Base-by-base conservation (phyloP, 495 filamentous ascomycete species). In the Durotheca rogersii region DNA sequence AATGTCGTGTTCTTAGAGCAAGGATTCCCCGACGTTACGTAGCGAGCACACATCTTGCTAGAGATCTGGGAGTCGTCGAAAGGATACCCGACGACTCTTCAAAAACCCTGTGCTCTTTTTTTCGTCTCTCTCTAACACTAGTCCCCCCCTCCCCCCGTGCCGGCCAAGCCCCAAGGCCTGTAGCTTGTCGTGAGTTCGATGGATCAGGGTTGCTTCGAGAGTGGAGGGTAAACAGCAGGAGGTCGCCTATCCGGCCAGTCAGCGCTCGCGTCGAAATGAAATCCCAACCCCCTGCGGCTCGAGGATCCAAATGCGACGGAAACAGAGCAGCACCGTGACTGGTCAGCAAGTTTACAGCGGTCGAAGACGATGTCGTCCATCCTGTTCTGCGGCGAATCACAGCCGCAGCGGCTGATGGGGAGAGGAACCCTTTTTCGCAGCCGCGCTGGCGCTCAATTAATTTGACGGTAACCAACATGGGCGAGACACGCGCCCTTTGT, bases 381-480 rank as follows among this genome's bases (percentile, higher is more conserved):
- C 23, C 9, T 9, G 9, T 27, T 27, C 23, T 15, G 42, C 20
- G 29, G 17, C 47, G 36, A 53, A 41, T 53, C 44, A 50, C 18
- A 50, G 14, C 29, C 16, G 39, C 38, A 49, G 48, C 38, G 41
- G 42, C 27, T 51, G 17, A 27, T 7, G 38, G 12, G 37, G 46
- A n/a, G 45, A 3, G 56, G 50, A 50, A 12, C 50, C 41, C 34
- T 23, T 32, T 25, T 4, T 23, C 47, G 41, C 36, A 42, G 51
- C 41, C 47, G 47, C 21, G 42, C 47, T 57, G 53, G 41, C 36
- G 20, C 41, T 45, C 40, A 59, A 54, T 59, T 47, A 59, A 59
- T 59, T 49, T 54, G 37, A 35, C 56, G 56, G 56, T 36, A 53
- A 14, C 49, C 56, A 51, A 51, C 56, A 59, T 54, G 30, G 25